Percentiles rank a stretch among this genome's conserved stretches.
Conservation (phyloP, 495 filamentous ascomycete genomes). For the Neurospora hispaniola region DNA sequence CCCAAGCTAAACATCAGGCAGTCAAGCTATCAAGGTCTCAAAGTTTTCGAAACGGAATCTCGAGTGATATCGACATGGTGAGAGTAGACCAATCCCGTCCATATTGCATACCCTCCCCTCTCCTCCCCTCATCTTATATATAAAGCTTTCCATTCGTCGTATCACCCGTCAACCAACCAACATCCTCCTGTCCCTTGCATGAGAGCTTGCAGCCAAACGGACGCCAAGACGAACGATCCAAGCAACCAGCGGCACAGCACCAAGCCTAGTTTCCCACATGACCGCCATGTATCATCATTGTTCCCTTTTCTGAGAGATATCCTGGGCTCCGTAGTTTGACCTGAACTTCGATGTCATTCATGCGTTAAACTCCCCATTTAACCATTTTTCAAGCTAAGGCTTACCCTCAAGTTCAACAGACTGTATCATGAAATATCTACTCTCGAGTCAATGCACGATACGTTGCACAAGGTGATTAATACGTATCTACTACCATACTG, state of each 20-base stretch:
- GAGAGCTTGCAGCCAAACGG: background rate
- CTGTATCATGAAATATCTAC: no score
- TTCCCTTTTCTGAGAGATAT: background rate
- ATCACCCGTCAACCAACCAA: background rate
- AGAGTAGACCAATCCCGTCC: background rate
- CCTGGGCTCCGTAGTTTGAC: background rate
- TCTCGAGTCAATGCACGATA: background rate
- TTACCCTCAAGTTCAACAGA: background rate
- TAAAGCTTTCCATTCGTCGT: background rate
- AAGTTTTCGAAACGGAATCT: background rate
- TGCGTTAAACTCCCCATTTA: no score
- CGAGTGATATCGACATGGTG: background rate
- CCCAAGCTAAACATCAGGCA: background rate
- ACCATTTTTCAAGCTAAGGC: no score
- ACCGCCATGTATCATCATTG: background rate
- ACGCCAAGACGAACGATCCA: background rate
- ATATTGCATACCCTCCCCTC: background rate
- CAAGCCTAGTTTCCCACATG: background rate
- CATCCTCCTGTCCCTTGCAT: background rate
- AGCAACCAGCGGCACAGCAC: background rate
- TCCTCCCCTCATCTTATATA: background rate
- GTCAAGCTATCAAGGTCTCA: background rate
- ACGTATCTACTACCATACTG: background rate
- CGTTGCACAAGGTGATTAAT: background rate
- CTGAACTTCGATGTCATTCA: no score